Percentiles rank a stretch among this genome's conserved stretches.
These are phyloP conservation scores for Boechera divaricarpa DNA, from an alignment of 345 rosid genomes.

Conservation along the genomic window DNA sequence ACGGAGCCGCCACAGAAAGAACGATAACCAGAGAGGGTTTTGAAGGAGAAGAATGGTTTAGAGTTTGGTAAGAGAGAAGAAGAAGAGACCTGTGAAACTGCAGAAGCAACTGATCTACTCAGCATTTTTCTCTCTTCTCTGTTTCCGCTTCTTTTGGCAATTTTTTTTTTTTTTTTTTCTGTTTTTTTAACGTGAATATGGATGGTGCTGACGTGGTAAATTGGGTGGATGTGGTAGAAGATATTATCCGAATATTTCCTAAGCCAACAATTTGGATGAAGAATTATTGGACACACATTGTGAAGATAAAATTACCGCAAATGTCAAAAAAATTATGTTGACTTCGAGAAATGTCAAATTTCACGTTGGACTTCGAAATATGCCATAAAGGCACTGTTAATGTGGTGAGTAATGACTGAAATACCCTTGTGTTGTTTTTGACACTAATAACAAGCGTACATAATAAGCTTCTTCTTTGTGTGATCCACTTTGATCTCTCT, in stretches of 20 bases:
- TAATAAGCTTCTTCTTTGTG: background rate
- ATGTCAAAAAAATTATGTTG: too few species aligned
- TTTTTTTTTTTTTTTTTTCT: background rate
- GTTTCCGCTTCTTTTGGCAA: constrained; percentile 37
- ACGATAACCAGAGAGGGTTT: constrained; percentile 14
- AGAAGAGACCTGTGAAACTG: constrained; percentile 38
- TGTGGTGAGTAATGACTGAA: too few species aligned
- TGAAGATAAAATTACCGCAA: too few species aligned
- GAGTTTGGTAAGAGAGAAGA: constrained; percentile 38
- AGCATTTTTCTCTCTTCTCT: constrained; percentile 44
- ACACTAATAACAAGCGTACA: too few species aligned
- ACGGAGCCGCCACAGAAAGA: constrained; percentile 15
- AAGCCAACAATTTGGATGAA: constrained; percentile 14
- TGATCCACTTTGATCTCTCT: constrained; percentile 35
- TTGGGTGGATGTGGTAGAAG: constrained; percentile 32
- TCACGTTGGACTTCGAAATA: too few species aligned
- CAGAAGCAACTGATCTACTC: constrained; percentile 48
- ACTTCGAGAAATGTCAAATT: too few species aligned
- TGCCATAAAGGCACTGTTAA: too few species aligned
- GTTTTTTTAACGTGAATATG: background rate
- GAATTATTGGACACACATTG: constrained; percentile 26
- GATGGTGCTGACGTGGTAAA: constrained; percentile 37
- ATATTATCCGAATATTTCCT: constrained; percentile 25
- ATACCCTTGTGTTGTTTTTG: too few species aligned
- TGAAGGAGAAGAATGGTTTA: constrained; percentile 15